A percentile compares a stretch with the other conserved stretches of the same genome.
Conservation (phyloP, 2,329 filamentous ascomycete species). For the Ascochyta lentis region DNA sequence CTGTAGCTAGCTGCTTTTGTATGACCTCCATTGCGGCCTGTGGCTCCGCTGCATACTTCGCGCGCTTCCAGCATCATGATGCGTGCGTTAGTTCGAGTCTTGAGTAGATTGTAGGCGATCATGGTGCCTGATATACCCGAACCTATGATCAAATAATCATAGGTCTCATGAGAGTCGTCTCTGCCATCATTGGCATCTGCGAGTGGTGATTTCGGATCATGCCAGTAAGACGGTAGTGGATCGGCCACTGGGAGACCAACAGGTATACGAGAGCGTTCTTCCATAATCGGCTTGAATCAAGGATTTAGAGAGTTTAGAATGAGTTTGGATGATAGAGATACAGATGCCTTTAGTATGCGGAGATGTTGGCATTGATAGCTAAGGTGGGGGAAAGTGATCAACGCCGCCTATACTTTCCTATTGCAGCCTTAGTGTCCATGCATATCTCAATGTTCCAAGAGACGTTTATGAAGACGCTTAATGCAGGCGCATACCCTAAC, state of each 20-base stretch:
- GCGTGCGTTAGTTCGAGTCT: slow-evolving; percentile 13
- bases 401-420: slow-evolving; percentile 13
- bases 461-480: neutral
- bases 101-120: slow-evolving; percentile 47
- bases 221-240: slow-evolving; percentile 53
- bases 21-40: slow-evolving; percentile 56
- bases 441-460: neutral
- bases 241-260: slow-evolving; percentile 40
- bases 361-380: neutral
- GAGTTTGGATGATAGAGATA: neutral
- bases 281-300: slow-evolving; percentile 27
- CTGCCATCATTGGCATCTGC: slow-evolving; percentile 42
- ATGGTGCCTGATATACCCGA: slow-evolving; percentile 51
- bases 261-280: slow-evolving; percentile 37
- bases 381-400: slow-evolving; percentile 6
- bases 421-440: slow-evolving; percentile 6
- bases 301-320: neutral
- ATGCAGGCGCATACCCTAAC: neutral
- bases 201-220: slow-evolving; percentile 47
- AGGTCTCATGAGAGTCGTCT: slow-evolving; percentile 26
- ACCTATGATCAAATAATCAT: slow-evolving; percentile 49
- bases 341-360: neutral
- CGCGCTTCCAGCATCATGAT: slow-evolving; percentile 52
- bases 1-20: slow-evolving; percentile 60
- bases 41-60: slow-evolving; percentile 49